Conservation (phyloP, 805 yeast genomes). For the Hanseniaspora lindneri region DNA sequence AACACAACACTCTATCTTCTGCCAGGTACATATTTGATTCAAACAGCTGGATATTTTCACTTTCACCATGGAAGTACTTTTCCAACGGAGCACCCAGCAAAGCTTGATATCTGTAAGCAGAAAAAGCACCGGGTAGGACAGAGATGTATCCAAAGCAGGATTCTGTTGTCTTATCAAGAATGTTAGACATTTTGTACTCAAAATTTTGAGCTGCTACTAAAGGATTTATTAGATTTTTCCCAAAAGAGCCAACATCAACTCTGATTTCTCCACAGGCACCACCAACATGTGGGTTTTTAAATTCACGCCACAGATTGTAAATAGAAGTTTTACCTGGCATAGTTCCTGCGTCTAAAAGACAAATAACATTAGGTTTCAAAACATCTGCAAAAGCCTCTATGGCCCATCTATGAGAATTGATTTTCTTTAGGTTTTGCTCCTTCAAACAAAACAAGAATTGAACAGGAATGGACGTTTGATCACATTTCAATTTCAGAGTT, state of each 20-base stretch:
- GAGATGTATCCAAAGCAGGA: slow-evolving; percentile 88
- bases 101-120: slow-evolving; percentile 83
- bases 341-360: slow-evolving; percentile 88
- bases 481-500: slow-evolving; percentile 40
- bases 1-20: slow-evolving; percentile 90
- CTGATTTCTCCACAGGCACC: slow-evolving; percentile 98
- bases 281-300: slow-evolving; percentile 67
- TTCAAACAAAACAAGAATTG: slow-evolving; percentile 83
- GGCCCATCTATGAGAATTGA: slow-evolving; percentile 95
- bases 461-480: slow-evolving; percentile 56
- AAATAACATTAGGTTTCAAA: slow-evolving; percentile 69
- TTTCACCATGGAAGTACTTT: slow-evolving; percentile 87
- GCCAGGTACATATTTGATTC: slow-evolving; percentile 95
- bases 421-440: slow-evolving; percentile 78
- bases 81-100: slow-evolving; percentile 74
- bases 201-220: slow-evolving; percentile 92
- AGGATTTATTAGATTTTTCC: slow-evolving; percentile 56
- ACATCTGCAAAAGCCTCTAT: slow-evolving; percentile 82
- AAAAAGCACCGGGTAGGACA: slow-evolving; percentile 92
- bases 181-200: slow-evolving; percentile 91
- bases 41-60: slow-evolving; percentile 65
- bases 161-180: slow-evolving; percentile 91
- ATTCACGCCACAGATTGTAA: slow-evolving; percentile 81
- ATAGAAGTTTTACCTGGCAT: slow-evolving; percentile 75
- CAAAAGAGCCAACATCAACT: slow-evolving; percentile 61